These are phyloP conservation scores for Iberis amara DNA, from an alignment of 441 rosid species.

Conservation along the genomic window DNA sequence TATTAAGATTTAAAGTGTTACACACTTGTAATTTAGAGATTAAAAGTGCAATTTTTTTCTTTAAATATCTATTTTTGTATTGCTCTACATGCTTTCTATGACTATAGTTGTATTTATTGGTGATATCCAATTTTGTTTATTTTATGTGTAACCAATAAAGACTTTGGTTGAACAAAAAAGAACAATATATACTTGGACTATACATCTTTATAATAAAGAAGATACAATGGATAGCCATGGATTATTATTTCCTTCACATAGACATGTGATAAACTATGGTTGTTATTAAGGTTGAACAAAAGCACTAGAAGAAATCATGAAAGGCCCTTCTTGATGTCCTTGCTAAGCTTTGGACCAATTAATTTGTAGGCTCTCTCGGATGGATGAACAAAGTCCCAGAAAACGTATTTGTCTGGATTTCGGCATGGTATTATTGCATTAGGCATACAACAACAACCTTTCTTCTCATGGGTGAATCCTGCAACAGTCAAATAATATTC, in stretches of 20 bases:
- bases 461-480: constrained; percentile 29
- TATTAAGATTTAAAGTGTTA: no score
- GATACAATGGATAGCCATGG: constrained; percentile 1
- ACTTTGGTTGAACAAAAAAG: not conserved
- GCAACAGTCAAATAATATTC: constrained; percentile 11
- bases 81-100: no score
- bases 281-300: constrained; percentile 1
- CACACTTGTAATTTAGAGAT: no score
- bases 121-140: no score
- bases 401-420: constrained; percentile 35
- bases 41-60: no score
- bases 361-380: constrained; percentile 46
- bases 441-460: constrained; percentile 50
- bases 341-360: constrained; percentile 30
- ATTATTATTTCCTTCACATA: constrained; percentile 2
- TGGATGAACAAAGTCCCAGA: constrained; percentile 68
- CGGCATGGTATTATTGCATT: constrained; percentile 34
- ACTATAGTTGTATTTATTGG: no score
- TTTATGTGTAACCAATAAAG: no score
- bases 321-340: constrained; percentile 26
- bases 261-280: constrained; percentile 1
- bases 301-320: constrained; percentile 11
- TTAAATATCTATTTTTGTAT: no score
- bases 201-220: not conserved
- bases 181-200: constrained; percentile 16